Base-by-base conservation (phyloP, 495 filamentous ascomycete species). In the Hyaloscypha hepaticicola region DNA sequence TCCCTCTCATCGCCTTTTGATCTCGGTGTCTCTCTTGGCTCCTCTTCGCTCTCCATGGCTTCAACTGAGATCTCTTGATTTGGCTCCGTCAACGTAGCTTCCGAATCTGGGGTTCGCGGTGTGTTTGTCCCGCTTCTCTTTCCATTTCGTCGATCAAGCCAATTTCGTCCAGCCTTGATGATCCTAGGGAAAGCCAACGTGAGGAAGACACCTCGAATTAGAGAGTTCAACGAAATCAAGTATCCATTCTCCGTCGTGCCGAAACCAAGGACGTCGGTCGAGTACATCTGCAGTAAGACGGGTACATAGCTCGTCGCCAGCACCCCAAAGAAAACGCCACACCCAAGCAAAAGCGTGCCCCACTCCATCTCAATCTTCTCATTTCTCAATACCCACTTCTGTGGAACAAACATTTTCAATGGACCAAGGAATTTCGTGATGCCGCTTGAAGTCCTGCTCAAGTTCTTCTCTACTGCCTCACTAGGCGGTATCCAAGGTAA, bases 261-360 rank as follows among this genome's bases (percentile, higher is more conserved):
- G 69, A 85, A 87, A 38, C 77, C 73, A 63, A 85, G 85, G 5
- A 72, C 75, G 27, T 83, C 80, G 0, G 83, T 86, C 21, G 80
- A 80, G 59, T 82, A 83, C 77, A 83, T 77, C 65, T 83, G 80
- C 52, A 82, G 76, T 0, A 83, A 66, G 25, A 80, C 72, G 19
- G 80, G 78, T 3, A 80, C 80, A 38, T 83, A 87, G 21, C 78
- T 82, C 0, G 84, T 85, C 0, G 84, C 82, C 16, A 86, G 71
- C 25, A 85, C 82, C 0, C 78, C 82, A 9, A 85, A 71, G 61
- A 86, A 86, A 1, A 83, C 80, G 1, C 84, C 84, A 1, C 75
- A 60, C 22, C 80, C 84, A 50, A 86, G 74, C 9, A 85, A 75
- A 5, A 85, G 61, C 0, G 84, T 74, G 24, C 84, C 82, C 24